phyloP scores from a whole-genome alignment of 2,329 filamentous ascomycete genomes.

The Fusarium mangiferae region DNA sequence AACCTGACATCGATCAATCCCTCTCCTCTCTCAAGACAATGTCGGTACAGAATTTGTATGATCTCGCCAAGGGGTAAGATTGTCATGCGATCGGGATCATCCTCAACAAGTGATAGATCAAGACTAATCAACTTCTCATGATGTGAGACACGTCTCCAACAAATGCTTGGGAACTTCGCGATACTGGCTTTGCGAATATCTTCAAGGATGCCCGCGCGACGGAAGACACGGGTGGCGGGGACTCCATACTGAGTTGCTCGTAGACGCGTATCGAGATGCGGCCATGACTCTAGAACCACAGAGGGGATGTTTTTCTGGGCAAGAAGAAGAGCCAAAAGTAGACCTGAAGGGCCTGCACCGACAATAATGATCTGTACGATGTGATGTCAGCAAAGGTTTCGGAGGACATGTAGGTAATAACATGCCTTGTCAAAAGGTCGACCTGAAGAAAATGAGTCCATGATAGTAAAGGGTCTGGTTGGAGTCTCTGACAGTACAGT shows the following conservation, averaged over 20 bases:
- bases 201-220: not conserved
- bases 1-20: not conserved
- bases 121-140: constrained; percentile 1
- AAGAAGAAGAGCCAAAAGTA: not conserved
- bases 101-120: not conserved
- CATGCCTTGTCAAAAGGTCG: not conserved
- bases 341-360: not conserved
- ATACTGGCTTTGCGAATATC: constrained; percentile 2
- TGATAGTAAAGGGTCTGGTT: not conserved
- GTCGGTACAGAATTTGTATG: not conserved
- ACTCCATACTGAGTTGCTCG: constrained; percentile 9
- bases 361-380: constrained; percentile 1
- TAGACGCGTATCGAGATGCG: not conserved
- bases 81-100: constrained; percentile 6
- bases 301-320: not conserved
- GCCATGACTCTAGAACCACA: not conserved
- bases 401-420: fast-evolving
- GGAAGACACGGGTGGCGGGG: not conserved
- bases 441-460: not conserved
- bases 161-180: not conserved
- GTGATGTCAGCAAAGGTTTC: not conserved
- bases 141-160: constrained; percentile 3
- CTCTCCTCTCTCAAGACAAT: not conserved
- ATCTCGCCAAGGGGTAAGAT: not conserved
- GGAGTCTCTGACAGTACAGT: fast-evolving